Base-by-base conservation (phyloP, 352 stramenopile genomes). In the Globisporangium cederbergense region DNA sequence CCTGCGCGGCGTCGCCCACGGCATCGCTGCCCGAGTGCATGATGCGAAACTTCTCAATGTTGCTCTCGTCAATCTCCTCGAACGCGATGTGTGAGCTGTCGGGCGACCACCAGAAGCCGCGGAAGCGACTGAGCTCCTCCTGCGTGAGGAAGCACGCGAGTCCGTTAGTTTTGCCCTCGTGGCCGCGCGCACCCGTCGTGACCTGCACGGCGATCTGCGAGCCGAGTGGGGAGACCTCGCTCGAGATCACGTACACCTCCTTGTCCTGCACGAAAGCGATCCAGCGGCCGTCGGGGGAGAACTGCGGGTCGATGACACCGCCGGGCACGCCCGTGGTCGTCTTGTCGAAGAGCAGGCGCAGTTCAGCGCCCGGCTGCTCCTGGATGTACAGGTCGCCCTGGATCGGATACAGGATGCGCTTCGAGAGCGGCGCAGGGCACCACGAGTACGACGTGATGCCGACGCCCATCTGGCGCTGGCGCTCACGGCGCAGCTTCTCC, bases 121-220 rank as follows among this genome's bases (percentile, higher is more conserved):
- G 76, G 78, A 98, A 99, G 34, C 96, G 89, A 70, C 96, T 96
- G 71, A 99, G 96, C 76, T 99, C 96, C 76, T 99, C 97, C 69
- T 98, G 95, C 7, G 97, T 98, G 10, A 99, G 70, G 75, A 98
- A 99, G 75, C 98, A 98, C n/a, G 97, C 96, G 13, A 99, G 66
- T 2, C 96, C 97, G 75, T 98, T 95, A 28, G 84, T 97, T 50
- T 89, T 84, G 30, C 89, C 88, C 8, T 77, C 75, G 28, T 82
- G 58, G 51, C 72, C 79, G 58, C 88, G 71, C 20, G 89, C 93
- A 18, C 90, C 91, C 1, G 68, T 79, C 2, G 86, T 96, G 65
- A 97, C 69, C 62, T 95, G 85, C 16, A 84, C 68, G 0, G 85
- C 81, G 32, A 71, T 65, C 50, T 83, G 78, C n/a, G 76, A 62